A percentile compares a stretch with the other conserved stretches of the same genome.
Conservation (phyloP, 106 monocot species). For the Posidonia australis region DNA sequence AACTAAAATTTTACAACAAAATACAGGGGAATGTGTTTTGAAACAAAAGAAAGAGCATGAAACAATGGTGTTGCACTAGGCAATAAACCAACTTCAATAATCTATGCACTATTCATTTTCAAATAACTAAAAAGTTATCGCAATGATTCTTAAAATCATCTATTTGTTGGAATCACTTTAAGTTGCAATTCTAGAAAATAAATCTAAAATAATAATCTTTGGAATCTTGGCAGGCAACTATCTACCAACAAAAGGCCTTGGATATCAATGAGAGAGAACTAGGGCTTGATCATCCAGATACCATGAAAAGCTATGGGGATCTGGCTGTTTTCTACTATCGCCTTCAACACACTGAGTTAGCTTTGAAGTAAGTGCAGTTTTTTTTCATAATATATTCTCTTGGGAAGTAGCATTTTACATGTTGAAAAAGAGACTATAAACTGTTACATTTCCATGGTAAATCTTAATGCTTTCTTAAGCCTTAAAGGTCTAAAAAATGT, state of each 20-base stretch:
- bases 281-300: slow-evolving; percentile 81
- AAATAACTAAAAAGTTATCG: no score
- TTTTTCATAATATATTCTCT: no score
- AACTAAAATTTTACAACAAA: no score
- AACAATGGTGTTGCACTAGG: no score
- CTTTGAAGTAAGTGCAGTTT: slow-evolving; percentile 47
- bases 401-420: no score
- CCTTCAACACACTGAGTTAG: slow-evolving; percentile 73
- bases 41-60: no score
- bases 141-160: background rate
- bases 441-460: background rate
- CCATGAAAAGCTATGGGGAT: slow-evolving; percentile 85
- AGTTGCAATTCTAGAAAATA: background rate
- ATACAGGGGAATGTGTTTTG: no score
- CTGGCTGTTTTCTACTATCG: slow-evolving; percentile 82
- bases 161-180: background rate
- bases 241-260: slow-evolving; percentile 77
- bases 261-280: slow-evolving; percentile 82
- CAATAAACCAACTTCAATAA: no score
- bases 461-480: background rate
- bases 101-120: no score
- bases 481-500: no score
- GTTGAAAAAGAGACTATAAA: no score
- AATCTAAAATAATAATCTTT: background rate
- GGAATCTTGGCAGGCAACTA: slow-evolving; percentile 47